A percentile compares a stretch with the other conserved stretches of the same genome.
These are phyloP conservation scores for Aethionema arabicum DNA, from an alignment of 345 rosid genomes.

Conservation along the genomic window DNA sequence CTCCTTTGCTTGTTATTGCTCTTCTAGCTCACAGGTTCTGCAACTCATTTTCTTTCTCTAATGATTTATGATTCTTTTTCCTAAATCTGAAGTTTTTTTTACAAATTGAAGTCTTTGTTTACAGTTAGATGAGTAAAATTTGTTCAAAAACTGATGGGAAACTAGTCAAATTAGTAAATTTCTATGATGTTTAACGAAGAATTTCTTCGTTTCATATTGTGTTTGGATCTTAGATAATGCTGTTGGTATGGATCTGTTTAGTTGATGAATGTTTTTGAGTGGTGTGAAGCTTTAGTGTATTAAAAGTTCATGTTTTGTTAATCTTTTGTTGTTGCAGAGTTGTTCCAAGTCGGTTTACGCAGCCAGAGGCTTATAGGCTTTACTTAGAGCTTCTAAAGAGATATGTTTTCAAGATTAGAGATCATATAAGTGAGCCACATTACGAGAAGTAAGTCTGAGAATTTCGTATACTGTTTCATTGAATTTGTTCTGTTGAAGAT, in stretches of 20 bases:
- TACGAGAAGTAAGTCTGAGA: slow-evolving; percentile 55
- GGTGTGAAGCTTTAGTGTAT: not conserved
- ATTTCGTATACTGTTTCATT: slow-evolving; percentile 28
- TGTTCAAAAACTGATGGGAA: not conserved
- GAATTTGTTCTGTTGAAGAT: slow-evolving; percentile 14
- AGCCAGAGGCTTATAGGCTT: slow-evolving; percentile 74
- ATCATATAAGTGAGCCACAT: slow-evolving; percentile 52
- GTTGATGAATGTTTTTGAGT: not conserved
- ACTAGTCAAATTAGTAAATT: not conserved
- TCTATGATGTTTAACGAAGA: not conserved
- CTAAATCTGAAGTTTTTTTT: slow-evolving; percentile 16
- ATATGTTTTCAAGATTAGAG: slow-evolving; percentile 53
- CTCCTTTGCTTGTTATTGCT: slow-evolving; percentile 79
- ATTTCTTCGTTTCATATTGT: not conserved
- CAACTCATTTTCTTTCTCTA: not conserved
- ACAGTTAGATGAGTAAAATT: not conserved
- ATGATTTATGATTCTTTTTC: not conserved
- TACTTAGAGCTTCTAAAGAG: slow-evolving; percentile 83
- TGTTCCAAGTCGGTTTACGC: slow-evolving; percentile 56
- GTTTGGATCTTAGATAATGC: slow-evolving; percentile 16
- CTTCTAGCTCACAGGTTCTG: slow-evolving; percentile 68
- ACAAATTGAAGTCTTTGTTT: not conserved
- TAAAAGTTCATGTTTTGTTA: slow-evolving; percentile 9
- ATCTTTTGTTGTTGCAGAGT: slow-evolving; percentile 49
- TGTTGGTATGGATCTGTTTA: not conserved